Conservation (phyloP, 352 stramenopile species). For the Phytophthora ramorum region DNA sequence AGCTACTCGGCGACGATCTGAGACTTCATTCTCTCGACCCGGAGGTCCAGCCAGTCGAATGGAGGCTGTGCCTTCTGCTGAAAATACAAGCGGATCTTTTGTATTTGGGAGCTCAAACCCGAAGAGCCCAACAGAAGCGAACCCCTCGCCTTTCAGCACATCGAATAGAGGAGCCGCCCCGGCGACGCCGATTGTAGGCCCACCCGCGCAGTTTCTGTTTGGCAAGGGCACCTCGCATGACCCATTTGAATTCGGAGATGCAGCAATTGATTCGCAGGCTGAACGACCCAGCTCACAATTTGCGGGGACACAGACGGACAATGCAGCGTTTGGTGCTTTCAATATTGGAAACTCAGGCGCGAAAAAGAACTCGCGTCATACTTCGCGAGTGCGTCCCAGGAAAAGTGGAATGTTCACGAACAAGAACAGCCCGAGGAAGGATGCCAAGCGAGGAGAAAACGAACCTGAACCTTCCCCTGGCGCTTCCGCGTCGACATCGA, state of each 20-base stretch:
- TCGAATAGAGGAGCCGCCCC: background rate
- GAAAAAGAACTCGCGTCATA: slow-evolving; percentile 14
- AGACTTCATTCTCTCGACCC: slow-evolving; percentile 3
- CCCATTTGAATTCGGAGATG: slow-evolving; percentile 35
- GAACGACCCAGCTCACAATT: slow-evolving; percentile 4
- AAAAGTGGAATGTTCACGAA: slow-evolving; percentile 45
- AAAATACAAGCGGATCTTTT: slow-evolving; percentile 9
- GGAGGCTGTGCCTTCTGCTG: background rate
- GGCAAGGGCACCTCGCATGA: slow-evolving; percentile 11
- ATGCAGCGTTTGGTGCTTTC: slow-evolving; percentile 26
- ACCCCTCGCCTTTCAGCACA: slow-evolving; percentile 6
- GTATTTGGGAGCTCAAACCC: slow-evolving; percentile 14
- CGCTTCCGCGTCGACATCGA: slow-evolving; percentile 3
- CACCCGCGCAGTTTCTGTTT: slow-evolving; percentile 33
- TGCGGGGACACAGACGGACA: slow-evolving; percentile 1
- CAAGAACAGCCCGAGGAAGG: slow-evolving; percentile 32
- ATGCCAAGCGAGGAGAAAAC: slow-evolving; percentile 12
- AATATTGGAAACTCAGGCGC: slow-evolving; percentile 29
- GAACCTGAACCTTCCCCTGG: slow-evolving; percentile 31
- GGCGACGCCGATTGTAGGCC: background rate
- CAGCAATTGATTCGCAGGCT: slow-evolving; percentile 1
- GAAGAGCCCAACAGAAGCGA: background rate
- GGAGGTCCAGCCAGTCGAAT: background rate
- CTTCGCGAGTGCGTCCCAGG: slow-evolving; percentile 16
- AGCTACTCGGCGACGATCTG: background rate